Conservation (phyloP, 108 stramenopile species). For the Parmales sp. region DNA sequence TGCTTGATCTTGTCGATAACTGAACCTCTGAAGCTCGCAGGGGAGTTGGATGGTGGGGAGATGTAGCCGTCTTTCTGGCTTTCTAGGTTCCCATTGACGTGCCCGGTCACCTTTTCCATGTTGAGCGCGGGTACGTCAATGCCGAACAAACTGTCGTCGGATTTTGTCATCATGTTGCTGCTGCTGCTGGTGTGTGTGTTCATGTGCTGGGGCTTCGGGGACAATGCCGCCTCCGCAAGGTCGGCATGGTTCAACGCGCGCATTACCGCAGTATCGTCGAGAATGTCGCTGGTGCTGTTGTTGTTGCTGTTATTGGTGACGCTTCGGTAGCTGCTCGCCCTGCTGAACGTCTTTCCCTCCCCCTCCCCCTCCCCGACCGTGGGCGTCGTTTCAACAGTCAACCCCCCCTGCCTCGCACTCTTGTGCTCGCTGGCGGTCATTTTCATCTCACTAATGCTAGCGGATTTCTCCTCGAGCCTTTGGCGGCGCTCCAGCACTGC, state of each 20-base stretch:
- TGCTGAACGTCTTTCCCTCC: background rate
- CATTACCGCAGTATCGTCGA: background rate
- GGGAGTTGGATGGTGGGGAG: background rate
- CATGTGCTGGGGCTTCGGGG: background rate
- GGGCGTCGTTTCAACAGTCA: too few relatives aligned
- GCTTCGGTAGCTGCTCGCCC: conserved; percentile 6
- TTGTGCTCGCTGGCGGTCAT: too few relatives aligned
- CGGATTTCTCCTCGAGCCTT: too few relatives aligned
- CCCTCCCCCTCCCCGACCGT: too few relatives aligned
- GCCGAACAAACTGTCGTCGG: too few relatives aligned
- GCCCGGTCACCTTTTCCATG: too few relatives aligned
- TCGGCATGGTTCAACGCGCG: background rate
- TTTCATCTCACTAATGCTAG: too few relatives aligned
- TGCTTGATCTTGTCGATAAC: background rate
- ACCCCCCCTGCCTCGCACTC: too few relatives aligned
- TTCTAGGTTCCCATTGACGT: too few relatives aligned
- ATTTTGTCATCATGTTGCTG: background rate
- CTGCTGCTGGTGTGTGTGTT: background rate
- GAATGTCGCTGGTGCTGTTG: background rate
- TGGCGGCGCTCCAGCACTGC: too few relatives aligned
- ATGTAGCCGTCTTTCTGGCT: too few relatives aligned
- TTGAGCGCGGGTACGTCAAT: too few relatives aligned
- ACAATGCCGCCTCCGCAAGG: background rate
- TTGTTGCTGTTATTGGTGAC: background rate
- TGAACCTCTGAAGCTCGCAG: background rate